Evolutionary conservation across 306 rosid genomes (phyloP).

Genomic region (Inga leiocalycina): DNA sequence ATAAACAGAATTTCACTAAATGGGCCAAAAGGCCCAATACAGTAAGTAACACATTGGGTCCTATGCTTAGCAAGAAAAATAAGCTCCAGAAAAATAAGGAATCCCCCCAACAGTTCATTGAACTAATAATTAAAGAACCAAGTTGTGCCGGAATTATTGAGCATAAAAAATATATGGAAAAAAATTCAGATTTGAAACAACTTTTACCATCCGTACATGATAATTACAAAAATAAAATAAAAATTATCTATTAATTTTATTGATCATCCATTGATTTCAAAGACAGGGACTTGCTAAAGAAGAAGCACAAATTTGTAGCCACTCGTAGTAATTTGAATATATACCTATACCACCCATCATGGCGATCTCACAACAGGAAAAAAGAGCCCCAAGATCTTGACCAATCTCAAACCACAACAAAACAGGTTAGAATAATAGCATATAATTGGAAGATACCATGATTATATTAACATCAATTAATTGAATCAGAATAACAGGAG

Average conservation of each 20-base stretch:
- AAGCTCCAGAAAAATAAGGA: neutral
- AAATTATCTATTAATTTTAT: neutral
- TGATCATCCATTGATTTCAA: neutral
- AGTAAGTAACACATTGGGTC: neutral
- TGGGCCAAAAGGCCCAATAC: neutral
- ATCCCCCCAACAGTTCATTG: neutral
- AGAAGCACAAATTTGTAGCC: neutral
- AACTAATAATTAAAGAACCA: neutral
- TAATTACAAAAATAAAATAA: neutral
- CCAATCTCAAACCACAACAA: neutral
- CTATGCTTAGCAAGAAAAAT: neutral
- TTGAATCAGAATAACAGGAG: neutral
- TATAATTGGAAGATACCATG: neutral
- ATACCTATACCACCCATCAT: neutral
- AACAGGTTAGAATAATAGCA: neutral
- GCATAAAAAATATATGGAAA: neutral
- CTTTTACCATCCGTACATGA: constrained; percentile 2
- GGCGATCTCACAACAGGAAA: neutral
- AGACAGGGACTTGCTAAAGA: neutral
- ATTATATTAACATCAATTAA: neutral
- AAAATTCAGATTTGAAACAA: neutral
- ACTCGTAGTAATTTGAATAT: constrained; percentile 13
- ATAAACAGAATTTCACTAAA: neutral
- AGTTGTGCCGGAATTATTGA: neutral
- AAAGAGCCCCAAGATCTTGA: constrained; percentile 25